Base-by-base conservation (phyloP, 495 filamentous ascomycete species). In the Hamigera avellanea region DNA sequence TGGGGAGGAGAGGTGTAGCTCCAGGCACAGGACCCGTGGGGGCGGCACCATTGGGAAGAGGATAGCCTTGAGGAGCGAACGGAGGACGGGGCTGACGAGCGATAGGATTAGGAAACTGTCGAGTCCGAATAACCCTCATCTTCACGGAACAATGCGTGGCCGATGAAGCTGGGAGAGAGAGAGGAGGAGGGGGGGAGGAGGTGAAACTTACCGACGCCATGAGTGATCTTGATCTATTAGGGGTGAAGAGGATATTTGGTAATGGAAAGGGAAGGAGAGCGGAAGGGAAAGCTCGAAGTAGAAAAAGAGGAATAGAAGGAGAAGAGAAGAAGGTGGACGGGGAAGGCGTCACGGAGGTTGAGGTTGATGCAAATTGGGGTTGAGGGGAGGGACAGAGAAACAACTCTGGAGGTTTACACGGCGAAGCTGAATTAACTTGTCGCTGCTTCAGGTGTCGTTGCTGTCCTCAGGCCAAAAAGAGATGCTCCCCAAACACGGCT, bases 1-100 rank as follows among this genome's bases (percentile, higher is more conserved):
- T 83, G 33, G 70, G 78, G 40, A 73, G 72, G 37, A 74, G 68
- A 46, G 70, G 68, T 35, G 61, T 61, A 37, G 65, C 62, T 41
- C 67, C 67, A 42, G 70, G 66, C 8, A 69, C 62, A 42, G 70
- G 66, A 41, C 62, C 63, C 34, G 59, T 52, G 13, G 53, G 36
- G 19, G 56, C 35, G 37, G 65, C 59, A 49, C 67, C 59, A 45
- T 69, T 73, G 19, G 64, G 56, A 28, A 70, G 64, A 41, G 61
- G 45, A 55, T 72, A 69, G 51, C 62, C 66, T 63, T 66, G 60
- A 35, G 60, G 45, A 58, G 43, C 62, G 48, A 68, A 66, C 16
- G 54, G 52, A 50, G 62, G 64, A 44, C 57, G 64, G 50, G 64
- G 64, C 64, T 68, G 28, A 30, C 5, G 28, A 27, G 34, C 19